Conservation (phyloP, 305 asterid genomes). For the Fraxinus baroniana region DNA sequence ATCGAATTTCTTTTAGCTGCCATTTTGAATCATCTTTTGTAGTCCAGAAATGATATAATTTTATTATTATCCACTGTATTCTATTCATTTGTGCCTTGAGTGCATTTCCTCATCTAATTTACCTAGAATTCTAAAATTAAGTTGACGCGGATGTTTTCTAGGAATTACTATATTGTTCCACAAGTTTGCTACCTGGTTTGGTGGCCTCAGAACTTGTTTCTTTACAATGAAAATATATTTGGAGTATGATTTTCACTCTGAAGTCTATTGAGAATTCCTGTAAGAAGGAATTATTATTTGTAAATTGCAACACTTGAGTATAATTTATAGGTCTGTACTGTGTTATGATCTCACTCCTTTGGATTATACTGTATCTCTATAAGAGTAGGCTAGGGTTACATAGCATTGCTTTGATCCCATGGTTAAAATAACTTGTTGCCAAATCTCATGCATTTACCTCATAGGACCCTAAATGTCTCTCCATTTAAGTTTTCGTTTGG, state of each 20-base stretch:
- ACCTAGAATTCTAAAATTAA: constrained; percentile 25
- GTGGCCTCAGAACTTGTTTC: constrained; percentile 32
- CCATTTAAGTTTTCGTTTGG: neutral
- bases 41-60: constrained; percentile 22
- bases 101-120: constrained; percentile 22
- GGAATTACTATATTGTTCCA: constrained; percentile 28
- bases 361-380: constrained; percentile 9
- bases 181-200: constrained; percentile 26
- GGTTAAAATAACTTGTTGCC: constrained; percentile 2
- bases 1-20: constrained; percentile 53
- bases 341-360: neutral
- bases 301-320: neutral
- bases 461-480: constrained; percentile 4
- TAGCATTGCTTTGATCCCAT: neutral
- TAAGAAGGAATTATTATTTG: neutral
- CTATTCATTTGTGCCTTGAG: constrained; percentile 23
- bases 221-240: constrained; percentile 6
- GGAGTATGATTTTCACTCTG: neutral
- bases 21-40: constrained; percentile 36
- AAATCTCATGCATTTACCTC: constrained; percentile 1
- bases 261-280: neutral
- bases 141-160: constrained; percentile 8
- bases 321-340: neutral
- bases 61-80: constrained; percentile 19
- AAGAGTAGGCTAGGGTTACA: neutral